Evolutionary conservation across 163 green algal genomes (phyloP).

Genomic region (Volvox carteri): DNA sequence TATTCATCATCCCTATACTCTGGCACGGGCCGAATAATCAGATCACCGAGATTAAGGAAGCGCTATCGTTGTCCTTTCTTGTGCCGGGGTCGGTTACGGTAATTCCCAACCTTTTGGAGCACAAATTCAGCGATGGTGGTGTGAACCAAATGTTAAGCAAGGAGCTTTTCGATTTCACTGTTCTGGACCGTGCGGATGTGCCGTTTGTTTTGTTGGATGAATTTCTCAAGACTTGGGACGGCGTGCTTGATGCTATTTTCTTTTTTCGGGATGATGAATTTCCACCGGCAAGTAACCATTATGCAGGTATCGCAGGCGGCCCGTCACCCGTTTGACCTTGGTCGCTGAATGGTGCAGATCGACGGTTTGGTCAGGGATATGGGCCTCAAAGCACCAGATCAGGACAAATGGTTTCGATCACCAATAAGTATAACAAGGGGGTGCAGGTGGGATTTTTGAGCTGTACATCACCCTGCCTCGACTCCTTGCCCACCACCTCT

Average conservation of each 20-base stretch:
- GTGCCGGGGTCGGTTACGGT: not conserved
- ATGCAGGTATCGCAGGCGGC: too few species aligned
- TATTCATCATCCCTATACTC: slow-evolving; percentile 29
- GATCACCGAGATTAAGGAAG: slow-evolving; percentile 39
- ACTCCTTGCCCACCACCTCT: too few species aligned
- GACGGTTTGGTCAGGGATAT: not conserved
- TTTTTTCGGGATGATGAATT: slow-evolving; percentile 26
- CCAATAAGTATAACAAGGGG: slow-evolving; percentile 24
- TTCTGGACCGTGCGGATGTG: not conserved
- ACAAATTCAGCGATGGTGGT: slow-evolving; percentile 36
- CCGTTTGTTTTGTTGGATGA: not conserved
- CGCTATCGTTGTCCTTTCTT: not conserved
- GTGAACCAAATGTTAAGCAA: not conserved
- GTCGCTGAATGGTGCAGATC: not conserved
- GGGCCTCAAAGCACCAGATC: not conserved
- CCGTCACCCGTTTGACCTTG: too few species aligned
- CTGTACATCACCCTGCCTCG: too few species aligned
- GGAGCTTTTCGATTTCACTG: slow-evolving; percentile 1
- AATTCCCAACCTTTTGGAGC: not conserved
- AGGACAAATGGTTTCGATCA: slow-evolving; percentile 39
- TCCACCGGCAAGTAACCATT: slow-evolving; percentile 5
- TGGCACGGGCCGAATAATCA: slow-evolving; percentile 45
- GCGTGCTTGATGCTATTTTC: not conserved
- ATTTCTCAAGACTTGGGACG: not conserved
- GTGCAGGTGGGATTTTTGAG: not conserved